Base-by-base conservation (phyloP, 208 protist species). In the Acanthamoeba rhysodes region DNA sequence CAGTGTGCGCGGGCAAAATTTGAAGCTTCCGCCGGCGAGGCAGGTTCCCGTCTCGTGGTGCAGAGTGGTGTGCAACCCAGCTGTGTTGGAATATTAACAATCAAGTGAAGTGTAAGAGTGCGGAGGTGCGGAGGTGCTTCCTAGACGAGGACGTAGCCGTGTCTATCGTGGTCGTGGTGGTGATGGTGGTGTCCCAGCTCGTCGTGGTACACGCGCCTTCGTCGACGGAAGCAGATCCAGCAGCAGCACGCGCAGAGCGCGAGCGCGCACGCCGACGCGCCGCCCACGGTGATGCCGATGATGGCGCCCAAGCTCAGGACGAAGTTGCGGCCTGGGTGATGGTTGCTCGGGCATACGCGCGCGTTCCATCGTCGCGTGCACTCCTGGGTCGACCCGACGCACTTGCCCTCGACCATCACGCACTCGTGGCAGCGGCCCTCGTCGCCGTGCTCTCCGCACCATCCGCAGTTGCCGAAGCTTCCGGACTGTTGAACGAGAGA, bases 231-330 rank as follows among this genome's bases (percentile, higher is more conserved):
- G 68, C 68, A 74, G 68, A 74, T 74, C 68, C 68, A 74, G 68
- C 68, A 74, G 68, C 68, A 74, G 68, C 68, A 74, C 32, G 68
- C 68, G 68, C 68, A 74, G 6, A 74, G 29, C 18, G 68, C 68
- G 29, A 74, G 27, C 68, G 68, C 68, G 68, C 68, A 74, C 29
- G 68, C 68, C 32, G 68, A 32, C 14, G 68, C 68, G 27, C 29
- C 68, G 68, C 68, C 68, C 68, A 74, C 68, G 29, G 68, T n/a
- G 68, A 74, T 74, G 27, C 68, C 68, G 68, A 74, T 74, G 68
- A 74, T 74, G 29, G 68, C 68, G 29, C 68, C 68, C 68, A 74
- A 29, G 68, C 68, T 74, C 29, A 74, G 68, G 29, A 20, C 68
- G 18, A 74, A 74, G 68, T 74, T 32, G 68, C 68, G 68, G 29